Conservation (phyloP, 2,329 filamentous ascomycete genomes). For the Cadophora luteo-olivacea region DNA sequence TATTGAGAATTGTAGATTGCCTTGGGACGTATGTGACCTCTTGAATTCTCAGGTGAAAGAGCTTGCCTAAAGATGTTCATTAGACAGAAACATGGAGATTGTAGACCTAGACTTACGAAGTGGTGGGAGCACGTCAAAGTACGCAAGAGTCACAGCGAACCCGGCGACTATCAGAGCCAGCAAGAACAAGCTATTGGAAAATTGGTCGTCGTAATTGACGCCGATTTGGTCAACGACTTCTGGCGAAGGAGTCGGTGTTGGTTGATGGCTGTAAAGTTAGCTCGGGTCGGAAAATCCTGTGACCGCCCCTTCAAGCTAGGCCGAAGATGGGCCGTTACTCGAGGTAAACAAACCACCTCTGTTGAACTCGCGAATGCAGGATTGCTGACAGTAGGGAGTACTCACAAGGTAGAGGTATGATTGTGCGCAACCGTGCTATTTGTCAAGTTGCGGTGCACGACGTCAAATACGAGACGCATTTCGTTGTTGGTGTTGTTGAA, state of each 20-base stretch:
- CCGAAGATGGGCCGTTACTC: constrained; percentile 2
- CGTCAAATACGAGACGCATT: background rate
- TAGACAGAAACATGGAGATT: background rate
- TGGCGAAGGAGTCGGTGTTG: background rate
- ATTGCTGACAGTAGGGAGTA: background rate
- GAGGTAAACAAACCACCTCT: background rate
- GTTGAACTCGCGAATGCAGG: background rate
- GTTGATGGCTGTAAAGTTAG: background rate
- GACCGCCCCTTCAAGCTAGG: background rate
- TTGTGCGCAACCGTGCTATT: background rate
- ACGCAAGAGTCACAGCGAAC: background rate
- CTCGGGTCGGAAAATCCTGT: background rate
- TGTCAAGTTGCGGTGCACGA: background rate
- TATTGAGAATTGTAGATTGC: too few species aligned
- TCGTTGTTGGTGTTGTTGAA: background rate
- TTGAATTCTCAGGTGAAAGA: too few species aligned
- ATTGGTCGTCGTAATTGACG: background rate
- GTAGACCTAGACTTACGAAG: background rate
- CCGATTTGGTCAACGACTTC: background rate
- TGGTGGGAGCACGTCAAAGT: background rate
- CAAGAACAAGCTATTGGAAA: background rate
- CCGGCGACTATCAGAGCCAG: background rate
- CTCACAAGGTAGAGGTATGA: background rate
- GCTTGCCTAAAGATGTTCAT: too few species aligned
- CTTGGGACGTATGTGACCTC: too few species aligned